Conservation (phyloP, 768 basidiomycete genomes). For the Tulasnella sp. region DNA sequence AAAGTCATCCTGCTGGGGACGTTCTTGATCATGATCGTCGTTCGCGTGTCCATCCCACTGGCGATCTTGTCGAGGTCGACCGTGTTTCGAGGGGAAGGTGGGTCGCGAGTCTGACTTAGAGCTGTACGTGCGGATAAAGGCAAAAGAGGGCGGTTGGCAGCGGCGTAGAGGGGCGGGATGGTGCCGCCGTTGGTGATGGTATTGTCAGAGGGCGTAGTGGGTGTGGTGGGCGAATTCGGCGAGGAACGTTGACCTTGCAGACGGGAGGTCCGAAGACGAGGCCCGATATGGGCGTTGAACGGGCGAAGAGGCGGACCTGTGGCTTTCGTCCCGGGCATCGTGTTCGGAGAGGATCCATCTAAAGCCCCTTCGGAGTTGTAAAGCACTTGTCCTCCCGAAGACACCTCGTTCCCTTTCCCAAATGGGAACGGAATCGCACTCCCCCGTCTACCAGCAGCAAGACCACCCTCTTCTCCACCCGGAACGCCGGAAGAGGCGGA, state of each 20-base stretch:
- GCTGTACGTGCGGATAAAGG: background rate
- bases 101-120: constrained; percentile 4
- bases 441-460: background rate
- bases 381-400: background rate
- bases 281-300: background rate
- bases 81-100: constrained; percentile 37
- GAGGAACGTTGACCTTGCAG: background rate
- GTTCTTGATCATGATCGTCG: constrained; percentile 87
- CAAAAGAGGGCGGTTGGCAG: constrained; percentile 3
- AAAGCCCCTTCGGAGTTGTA: background rate
- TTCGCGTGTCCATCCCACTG: constrained; percentile 67
- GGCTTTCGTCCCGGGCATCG: background rate
- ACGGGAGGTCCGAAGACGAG: background rate
- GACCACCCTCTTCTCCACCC: background rate
- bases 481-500: background rate
- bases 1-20: constrained; percentile 44
- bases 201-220: constrained; percentile 27
- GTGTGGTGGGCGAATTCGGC: background rate
- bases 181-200: constrained; percentile 28
- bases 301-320: background rate
- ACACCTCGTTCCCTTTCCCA: background rate
- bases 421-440: background rate
- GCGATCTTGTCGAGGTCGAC: constrained; percentile 67
- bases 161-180: background rate
- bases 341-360: background rate